Evolutionary conservation across 2,329 filamentous ascomycete species (phyloP), one percentile per base, ranked within the genome.

Genomic region (Sporothrix pallida): DNA sequence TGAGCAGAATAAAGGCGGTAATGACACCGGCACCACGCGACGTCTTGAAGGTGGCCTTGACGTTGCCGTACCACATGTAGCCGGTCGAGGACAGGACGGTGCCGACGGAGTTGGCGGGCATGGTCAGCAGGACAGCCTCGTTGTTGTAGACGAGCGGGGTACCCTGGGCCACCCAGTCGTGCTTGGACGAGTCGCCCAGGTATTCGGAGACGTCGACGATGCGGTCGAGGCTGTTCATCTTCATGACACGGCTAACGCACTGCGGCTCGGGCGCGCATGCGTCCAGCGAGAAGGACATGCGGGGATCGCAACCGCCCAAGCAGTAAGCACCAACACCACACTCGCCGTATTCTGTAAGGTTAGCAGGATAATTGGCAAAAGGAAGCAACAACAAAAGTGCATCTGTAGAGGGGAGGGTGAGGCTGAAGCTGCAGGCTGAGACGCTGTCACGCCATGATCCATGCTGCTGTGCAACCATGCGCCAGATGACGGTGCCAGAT

Each of bases 61-160:
- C 91, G 82, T 93, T 97, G 80, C 96, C 96, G 82, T 98, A 99
- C 96, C 96, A 98, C 83, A 99, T 91, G 83, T 98, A 98, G 77
- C 90, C 87, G 74, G 94, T 95, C 8, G 89, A 87, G 76, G 94
- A 92, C 72, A 99, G 84, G 63, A 99, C 89, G 10, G 96, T 98
- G 72, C 96, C 96, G 56, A 93, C 92, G 48, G 92, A 95, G 78
- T 92, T 88, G 76, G 91, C 88, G 58, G 93, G 90, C 95, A 99
- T 97, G 77, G 95, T 98, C 80, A 99, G 86, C 70, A 98, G 86
- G 2, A 96, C 85, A 76, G 90, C 89, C 48, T 76, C 74, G 80
- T 90, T 88, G 74, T 93, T 84, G 83, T 91, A 91, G 46, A 85
- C 79, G 58, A 93, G 86, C 15, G 94, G 91, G 78, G 89, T 88